These are phyloP conservation scores for Gossypium davidsonii DNA, from an alignment of 441 rosid genomes.

Conservation along the genomic window DNA sequence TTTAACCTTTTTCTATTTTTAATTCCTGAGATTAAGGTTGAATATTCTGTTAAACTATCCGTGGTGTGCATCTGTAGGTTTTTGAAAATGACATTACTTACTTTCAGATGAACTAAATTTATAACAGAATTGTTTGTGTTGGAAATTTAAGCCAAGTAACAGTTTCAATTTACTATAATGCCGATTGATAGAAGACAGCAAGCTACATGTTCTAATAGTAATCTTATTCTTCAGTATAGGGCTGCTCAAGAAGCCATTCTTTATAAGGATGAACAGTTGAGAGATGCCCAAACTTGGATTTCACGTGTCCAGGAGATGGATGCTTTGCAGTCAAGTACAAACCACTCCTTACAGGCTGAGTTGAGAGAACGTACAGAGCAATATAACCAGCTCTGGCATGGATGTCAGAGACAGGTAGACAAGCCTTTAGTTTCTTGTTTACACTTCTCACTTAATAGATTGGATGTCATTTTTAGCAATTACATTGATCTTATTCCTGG, in stretches of 20 bases:
- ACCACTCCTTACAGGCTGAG: slow-evolving; percentile 73
- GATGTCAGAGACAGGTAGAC: slow-evolving; percentile 90
- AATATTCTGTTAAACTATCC: not conserved
- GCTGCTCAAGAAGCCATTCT: slow-evolving; percentile 77
- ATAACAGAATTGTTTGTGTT: not conserved
- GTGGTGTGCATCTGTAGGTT: not conserved
- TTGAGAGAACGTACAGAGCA: slow-evolving; percentile 83
- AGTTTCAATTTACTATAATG: not conserved
- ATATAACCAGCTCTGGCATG: slow-evolving; percentile 81
- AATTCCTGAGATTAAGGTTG: not conserved
- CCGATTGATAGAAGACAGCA: not conserved
- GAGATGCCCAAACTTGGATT: slow-evolving; percentile 77
- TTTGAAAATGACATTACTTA: not conserved
- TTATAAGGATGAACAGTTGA: slow-evolving; percentile 83
- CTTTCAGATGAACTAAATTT: not conserved
- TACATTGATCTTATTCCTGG: slow-evolving; percentile 17
- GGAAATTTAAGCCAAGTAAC: not conserved
- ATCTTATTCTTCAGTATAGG: slow-evolving; percentile 62
- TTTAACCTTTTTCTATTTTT: not conserved
- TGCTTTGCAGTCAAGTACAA: slow-evolving; percentile 70
- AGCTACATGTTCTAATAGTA: slow-evolving; percentile 21
- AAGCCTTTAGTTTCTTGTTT: slow-evolving; percentile 13
- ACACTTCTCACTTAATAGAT: not conserved
- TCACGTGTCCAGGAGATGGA: slow-evolving; percentile 83
- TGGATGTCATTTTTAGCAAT: not conserved